Evolutionary conservation across 345 rosid genomes (phyloP).

Genomic region (Geranium rotundifolium): DNA sequence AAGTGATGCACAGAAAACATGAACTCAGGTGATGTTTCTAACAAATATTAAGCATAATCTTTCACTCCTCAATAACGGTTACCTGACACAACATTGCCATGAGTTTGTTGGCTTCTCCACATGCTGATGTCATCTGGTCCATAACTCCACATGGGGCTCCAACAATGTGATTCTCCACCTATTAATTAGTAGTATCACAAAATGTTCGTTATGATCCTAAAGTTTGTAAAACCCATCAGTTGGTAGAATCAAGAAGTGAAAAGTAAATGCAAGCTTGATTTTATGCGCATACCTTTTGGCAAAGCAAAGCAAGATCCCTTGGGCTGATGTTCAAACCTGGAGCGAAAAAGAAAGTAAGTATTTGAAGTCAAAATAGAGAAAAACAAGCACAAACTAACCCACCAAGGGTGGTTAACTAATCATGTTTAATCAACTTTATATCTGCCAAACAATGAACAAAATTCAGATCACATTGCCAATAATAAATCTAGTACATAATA

Average conservation of each 20-base stretch:
- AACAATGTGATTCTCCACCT: conserved; percentile 99
- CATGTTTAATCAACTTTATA: too few relatives aligned
- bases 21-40: neutral
- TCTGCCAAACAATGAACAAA: neutral
- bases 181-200: conserved; percentile 1
- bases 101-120: conserved; percentile 95
- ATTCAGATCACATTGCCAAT: neutral
- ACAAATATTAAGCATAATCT: neutral
- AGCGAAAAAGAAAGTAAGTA: neutral
- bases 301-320: conserved; percentile 84
- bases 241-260: neutral
- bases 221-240: neutral
- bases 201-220: neutral
- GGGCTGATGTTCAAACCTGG: conserved; percentile 72
- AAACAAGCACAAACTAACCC: neutral
- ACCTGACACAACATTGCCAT: conserved; percentile 99
- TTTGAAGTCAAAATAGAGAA: neutral
- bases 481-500: too few relatives aligned
- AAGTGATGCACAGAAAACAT: neutral
- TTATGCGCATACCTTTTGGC: conserved; percentile 67
- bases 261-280: neutral
- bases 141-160: conserved; percentile 99
- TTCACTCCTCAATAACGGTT: conserved; percentile 11
- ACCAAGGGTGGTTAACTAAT: neutral
- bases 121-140: conserved; percentile 99